Evolutionary conservation across 1,284 basidiomycete species (phyloP).

Genomic region (Porodaedalea pini): DNA sequence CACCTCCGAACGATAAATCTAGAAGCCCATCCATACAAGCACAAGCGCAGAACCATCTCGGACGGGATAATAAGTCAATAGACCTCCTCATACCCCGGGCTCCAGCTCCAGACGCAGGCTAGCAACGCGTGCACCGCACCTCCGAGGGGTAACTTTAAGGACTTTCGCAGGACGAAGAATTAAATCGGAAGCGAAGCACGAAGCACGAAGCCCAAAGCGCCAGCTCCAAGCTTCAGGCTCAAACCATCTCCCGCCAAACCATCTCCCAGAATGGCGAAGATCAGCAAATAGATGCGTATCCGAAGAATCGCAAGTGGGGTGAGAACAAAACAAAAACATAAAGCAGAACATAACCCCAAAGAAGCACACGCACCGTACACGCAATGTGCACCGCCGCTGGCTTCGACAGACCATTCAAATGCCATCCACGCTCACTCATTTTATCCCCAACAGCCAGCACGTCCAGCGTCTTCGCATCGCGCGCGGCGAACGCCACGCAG

Average conservation of each 20-base stretch:
- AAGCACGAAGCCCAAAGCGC: neutral
- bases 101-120: too few species aligned
- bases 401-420: slow-evolving; percentile 79
- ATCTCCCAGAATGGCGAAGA: neutral
- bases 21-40: neutral
- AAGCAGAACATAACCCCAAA: neutral
- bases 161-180: neutral
- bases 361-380: slow-evolving; percentile 66
- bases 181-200: neutral
- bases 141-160: too few species aligned
- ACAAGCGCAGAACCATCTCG: too few species aligned
- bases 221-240: too few species aligned
- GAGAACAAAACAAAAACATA: neutral
- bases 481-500: slow-evolving; percentile 85
- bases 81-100: too few species aligned
- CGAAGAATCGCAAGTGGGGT: neutral
- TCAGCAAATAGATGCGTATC: neutral
- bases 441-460: slow-evolving; percentile 87
- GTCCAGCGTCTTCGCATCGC: slow-evolving; percentile 45
- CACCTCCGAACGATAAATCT: neutral
- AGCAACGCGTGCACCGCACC: too few species aligned
- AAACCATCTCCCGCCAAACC: too few species aligned
- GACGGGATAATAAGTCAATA: too few species aligned
- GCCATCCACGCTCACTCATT: slow-evolving; percentile 86
- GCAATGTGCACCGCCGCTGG: slow-evolving; percentile 92